Evolutionary conservation across 2,329 filamentous ascomycete genomes (phyloP).

Genomic region (Verticillium tricorpus): DNA sequence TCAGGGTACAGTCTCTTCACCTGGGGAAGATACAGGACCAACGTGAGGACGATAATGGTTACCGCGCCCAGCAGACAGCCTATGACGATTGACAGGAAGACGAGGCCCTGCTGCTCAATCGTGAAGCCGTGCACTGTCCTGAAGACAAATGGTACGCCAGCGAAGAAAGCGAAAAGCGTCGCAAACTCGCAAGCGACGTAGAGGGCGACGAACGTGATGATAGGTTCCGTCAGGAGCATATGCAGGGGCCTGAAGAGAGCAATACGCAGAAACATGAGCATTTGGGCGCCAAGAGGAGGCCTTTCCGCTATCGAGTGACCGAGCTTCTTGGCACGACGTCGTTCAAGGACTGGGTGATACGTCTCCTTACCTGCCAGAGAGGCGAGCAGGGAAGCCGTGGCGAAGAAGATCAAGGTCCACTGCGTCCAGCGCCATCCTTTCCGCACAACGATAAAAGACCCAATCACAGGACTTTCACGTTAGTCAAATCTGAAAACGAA

Average conservation of each 20-base stretch:
- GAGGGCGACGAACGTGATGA: constrained; percentile 50
- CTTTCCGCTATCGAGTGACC: constrained; percentile 19
- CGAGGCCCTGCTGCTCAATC: constrained; percentile 34
- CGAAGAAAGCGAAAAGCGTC: constrained; percentile 49
- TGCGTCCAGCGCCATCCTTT: constrained; percentile 51
- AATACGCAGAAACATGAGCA: constrained; percentile 29
- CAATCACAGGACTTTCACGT: constrained; percentile 37
- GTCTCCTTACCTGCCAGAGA: constrained; percentile 45
- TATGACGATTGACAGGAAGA: constrained; percentile 40
- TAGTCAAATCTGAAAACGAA: neutral
- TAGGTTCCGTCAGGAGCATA: constrained; percentile 60
- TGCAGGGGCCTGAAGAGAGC: constrained; percentile 46
- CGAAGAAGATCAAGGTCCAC: constrained; percentile 36
- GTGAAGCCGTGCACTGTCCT: constrained; percentile 37
- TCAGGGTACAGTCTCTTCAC: constrained; percentile 24
- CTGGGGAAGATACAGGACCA: constrained; percentile 34
- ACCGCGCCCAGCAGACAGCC: constrained; percentile 39
- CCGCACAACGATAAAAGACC: constrained; percentile 39
- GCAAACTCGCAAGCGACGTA: constrained; percentile 48
- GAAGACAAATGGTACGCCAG: constrained; percentile 45
- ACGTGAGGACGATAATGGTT: constrained; percentile 36
- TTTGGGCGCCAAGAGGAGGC: constrained; percentile 16
- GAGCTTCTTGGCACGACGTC: constrained; percentile 30
- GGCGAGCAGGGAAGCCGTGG: constrained; percentile 29
- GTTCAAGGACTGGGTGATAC: constrained; percentile 47